Evolutionary conservation across 2,329 filamentous ascomycete species (phyloP), one percentile per base, ranked within the genome.

Genomic region (Canariomyces notabilis): DNA sequence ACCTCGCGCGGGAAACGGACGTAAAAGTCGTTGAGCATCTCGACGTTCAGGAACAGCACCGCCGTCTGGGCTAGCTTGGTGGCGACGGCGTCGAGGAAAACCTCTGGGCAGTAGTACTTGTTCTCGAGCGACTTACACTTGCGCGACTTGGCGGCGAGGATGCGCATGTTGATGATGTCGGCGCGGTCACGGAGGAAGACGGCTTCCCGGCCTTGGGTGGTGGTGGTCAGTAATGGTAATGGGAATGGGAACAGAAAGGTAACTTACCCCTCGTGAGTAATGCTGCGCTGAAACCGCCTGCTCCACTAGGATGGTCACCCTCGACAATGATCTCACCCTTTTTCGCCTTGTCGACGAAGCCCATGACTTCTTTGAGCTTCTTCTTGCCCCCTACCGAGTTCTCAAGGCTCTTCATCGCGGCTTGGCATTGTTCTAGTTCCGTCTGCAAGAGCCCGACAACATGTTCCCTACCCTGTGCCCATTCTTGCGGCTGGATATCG

Each of bases 21-120:
- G 71, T 95, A 96, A 65, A 97, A 98, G 62, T 98, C 95, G 2
- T 87, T 91, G 15, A 98, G 79, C 16, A 98, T 77, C 69, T 98
- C 94, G 9, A 97, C 93, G 61, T 98, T 96, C 22, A 98, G 78
- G 74, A 98, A 98, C 0, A 98, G 80, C 7, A 98, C 93, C 2
- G 93, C 91, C 0, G 93, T 98, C 2, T 89, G 85, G 3, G 91
- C 94, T 39, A 98, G 79, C 68, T 97, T 97, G 57, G 90, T 88
- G 1, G 93, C 90, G 2, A 95, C 93, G 3, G 94, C 89, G 60
- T 98, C 90, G n/a, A 98, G 80, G 72, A 98, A 98, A 14, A 98
- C 80, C 64, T 98, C 93, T 0, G 93, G 93, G 62, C 93, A 98
- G 69, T 93, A 82, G 69, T 97, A 96, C 71, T 96, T 96, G 73